Evolutionary conservation across 768 basidiomycete genomes (phyloP), one percentile per base, ranked within the genome.

Genomic region (Trametes cinnabarina): DNA sequence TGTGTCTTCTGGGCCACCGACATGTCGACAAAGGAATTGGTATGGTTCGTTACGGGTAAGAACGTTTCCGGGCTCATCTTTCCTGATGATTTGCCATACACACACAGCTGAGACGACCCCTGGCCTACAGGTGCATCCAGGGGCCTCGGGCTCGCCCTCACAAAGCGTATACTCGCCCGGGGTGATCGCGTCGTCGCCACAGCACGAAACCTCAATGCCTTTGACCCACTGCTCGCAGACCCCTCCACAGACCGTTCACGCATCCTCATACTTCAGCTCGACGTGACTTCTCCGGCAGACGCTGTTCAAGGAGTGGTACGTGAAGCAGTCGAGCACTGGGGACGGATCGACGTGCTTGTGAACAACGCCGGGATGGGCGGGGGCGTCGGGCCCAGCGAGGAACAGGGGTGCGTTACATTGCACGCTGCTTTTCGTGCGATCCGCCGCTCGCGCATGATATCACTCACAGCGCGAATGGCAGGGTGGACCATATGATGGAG

Each of bases 181-280:
- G 71, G 68, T 3, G 65, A 68, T 34, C 41, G 65, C 43, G 69
- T 69, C 19, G 40, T 60, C 12, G 60, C 56, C 6, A 62, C 60
- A 1, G 61, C 47, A 4, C 55, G 59, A 34, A 26, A 51, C 15
- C 26, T 17, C 10, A 22, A 28, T 15, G 34, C 37, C 11, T 55
- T 57, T 34, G 47, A 64, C 8, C 41, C 56, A 11, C 40, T 48
- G 3, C 49, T 51, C 43, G 48, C 58, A 12, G 47, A 63, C 17
- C 61, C 65, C 9, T 61, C 69, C 8, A 66, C 67, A 22, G 69
- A 69, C 19, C 55, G 66, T 15, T 66, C 69, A 3, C 77, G 78
- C 47, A 67, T 84, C 15, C 69, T 74, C 23, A 69, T 74, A 2
- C 56, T 83, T 5, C 70, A 79, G 55, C 70, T 87, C 0, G 85